Percentiles rank a stretch among this genome's conserved stretches.
Evolutionary conservation across 768 basidiomycete genomes (phyloP).

Genomic region (Collybia mongolica): DNA sequence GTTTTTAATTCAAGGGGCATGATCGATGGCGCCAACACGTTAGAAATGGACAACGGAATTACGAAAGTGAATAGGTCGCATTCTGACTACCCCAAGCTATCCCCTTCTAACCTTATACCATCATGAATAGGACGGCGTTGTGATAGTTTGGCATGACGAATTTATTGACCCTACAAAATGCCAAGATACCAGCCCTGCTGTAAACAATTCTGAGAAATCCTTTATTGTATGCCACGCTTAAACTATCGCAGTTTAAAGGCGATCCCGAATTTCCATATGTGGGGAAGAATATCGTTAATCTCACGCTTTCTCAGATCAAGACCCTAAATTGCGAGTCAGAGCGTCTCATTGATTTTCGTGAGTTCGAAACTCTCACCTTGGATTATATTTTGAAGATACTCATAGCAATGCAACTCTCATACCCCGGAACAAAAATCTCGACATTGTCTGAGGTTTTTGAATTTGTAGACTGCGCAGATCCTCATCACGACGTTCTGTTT

Average conservation of each 20-base stretch:
- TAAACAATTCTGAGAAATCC: conserved; percentile 25
- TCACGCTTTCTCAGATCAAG: conserved; percentile 76
- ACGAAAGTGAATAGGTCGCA: conserved; percentile 47
- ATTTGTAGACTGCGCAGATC: conserved; percentile 74
- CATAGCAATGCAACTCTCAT: conserved; percentile 60
- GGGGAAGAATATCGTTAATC: conserved; percentile 73
- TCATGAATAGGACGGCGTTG: conserved; percentile 60
- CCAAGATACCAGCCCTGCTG: conserved; percentile 62
- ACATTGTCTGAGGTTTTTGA: conserved; percentile 74
- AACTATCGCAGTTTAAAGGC: conserved; percentile 37
- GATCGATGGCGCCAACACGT: conserved; percentile 71
- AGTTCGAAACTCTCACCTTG: conserved; percentile 16
- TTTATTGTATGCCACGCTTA: background rate
- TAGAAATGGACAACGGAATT: conserved; percentile 79
- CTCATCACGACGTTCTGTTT: conserved; percentile 57
- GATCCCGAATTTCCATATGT: conserved; percentile 74
- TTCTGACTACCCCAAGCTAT: background rate
- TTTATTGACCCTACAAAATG: conserved; percentile 64
- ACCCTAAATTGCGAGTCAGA: conserved; percentile 80
- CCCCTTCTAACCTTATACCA: background rate
- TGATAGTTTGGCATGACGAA: conserved; percentile 83
- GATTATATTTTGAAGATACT: background rate
- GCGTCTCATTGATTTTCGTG: conserved; percentile 59
- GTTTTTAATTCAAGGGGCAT: conserved; percentile 51
- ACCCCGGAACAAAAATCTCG: conserved; percentile 69